Evolutionary conservation across 2,329 filamentous ascomycete species (phyloP).

Genomic region (Aspergillus puulaauensis): DNA sequence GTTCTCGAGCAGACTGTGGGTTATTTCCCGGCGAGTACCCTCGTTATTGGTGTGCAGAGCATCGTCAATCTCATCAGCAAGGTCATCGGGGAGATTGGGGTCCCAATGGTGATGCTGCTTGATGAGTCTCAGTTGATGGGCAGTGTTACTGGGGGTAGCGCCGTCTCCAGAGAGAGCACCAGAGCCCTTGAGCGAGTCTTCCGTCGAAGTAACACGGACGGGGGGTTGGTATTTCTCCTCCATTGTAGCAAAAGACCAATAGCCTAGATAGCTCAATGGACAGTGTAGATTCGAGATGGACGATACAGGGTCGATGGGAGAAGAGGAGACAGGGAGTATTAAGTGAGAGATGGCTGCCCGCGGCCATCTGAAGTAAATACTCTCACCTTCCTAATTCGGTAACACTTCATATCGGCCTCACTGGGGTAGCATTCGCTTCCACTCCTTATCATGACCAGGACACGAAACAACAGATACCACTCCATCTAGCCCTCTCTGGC

Average conservation of each 20-base stretch:
- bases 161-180: slow-evolving; percentile 1
- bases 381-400: neutral
- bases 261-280: neutral
- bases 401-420: neutral
- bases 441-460: neutral
- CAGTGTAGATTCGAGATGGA: neutral
- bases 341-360: neutral
- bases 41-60: slow-evolving; percentile 56
- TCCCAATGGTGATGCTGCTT: slow-evolving; percentile 64
- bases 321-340: neutral
- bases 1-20: slow-evolving; percentile 63
- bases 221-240: neutral
- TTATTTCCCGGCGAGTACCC: slow-evolving; percentile 57
- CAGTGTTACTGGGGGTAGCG: slow-evolving; percentile 21
- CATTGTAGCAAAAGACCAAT: neutral
- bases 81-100: slow-evolving; percentile 64
- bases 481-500: neutral
- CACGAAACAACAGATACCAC: neutral
- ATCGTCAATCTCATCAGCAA: slow-evolving; percentile 60
- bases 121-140: slow-evolving; percentile 52
- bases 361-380: neutral
- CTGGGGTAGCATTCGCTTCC: neutral
- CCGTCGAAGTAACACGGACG: slow-evolving; percentile 5
- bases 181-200: slow-evolving; percentile 1
- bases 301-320: neutral